Evolutionary conservation across 2,329 filamentous ascomycete species (phyloP), one percentile per base, ranked within the genome.

Genomic region (Geosmithia putterillii): DNA sequence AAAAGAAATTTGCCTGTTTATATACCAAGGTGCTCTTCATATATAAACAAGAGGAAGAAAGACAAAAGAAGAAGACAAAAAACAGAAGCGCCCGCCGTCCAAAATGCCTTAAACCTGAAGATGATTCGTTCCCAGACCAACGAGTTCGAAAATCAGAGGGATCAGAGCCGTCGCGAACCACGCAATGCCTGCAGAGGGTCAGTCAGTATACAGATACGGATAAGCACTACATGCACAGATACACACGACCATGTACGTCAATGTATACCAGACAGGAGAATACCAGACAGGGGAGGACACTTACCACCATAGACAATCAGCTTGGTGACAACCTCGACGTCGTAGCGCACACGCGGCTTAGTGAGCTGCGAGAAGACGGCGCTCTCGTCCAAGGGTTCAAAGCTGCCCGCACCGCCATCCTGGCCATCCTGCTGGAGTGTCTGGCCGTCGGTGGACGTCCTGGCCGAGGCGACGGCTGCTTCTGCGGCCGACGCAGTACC

Each of bases 311-410:
- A 98, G 20, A 98, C 87, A 53, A 98, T 84, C 47, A 98, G 64
- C 65, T 95, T 96, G 5, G 92, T 96, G 34, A 98, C 84, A 35
- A 98, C 90, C 62, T 98, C 92, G n/a, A 96, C 90, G 63, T 98
- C 92, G 57, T 96, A 98, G 52, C 89, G 74, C 46, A 95, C 89
- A 51, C 92, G 79, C 41, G 92, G 88, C 63, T 83, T 86, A 49
- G 88, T 81, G 44, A 96, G 71, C 57, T 74, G 79, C 38, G 81
- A 83, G 61, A 96, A 95, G 60, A 96, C 81, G 57, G 94, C 84
- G 51, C 72, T 74, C 59, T 88, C 82, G 40, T 79, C 79, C 21
- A 75, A 53, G 51, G n/a, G n/a, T n/a, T 75, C 71, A 38, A 74
- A 66, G 41, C 70, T 66, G 20, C 66, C 63, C 12, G 64, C 61